A percentile compares a stretch with the other conserved stretches of the same genome.
Conservation (phyloP, 768 basidiomycete species). For the Nevesoporus exiguus region DNA sequence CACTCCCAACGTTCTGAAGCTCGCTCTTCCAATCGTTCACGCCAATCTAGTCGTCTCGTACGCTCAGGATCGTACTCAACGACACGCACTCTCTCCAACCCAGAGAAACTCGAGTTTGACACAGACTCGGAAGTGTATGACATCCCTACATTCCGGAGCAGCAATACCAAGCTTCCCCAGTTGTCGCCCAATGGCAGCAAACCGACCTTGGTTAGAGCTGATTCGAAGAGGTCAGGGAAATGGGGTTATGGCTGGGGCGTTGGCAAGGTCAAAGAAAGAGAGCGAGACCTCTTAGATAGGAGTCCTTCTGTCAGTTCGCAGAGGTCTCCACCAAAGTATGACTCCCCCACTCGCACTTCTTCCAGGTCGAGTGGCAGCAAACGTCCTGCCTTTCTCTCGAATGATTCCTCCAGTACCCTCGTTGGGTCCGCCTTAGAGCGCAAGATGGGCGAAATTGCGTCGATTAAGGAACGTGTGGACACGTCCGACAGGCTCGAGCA, state of each 20-base stretch:
- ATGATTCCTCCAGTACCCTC: conserved; percentile 67
- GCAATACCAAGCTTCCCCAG: conserved; percentile 41
- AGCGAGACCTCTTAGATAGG: conserved; percentile 34
- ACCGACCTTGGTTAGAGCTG: conserved; percentile 48
- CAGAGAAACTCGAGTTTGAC: conserved; percentile 53
- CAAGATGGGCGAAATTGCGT: conserved; percentile 63
- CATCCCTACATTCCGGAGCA: conserved; percentile 25
- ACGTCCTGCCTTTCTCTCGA: conserved; percentile 45
- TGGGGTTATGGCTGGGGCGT: conserved; percentile 75
- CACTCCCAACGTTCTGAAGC: conserved; percentile 28
- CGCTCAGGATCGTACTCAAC: conserved; percentile 45
- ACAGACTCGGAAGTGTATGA: conserved; percentile 64
- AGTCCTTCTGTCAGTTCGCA: conserved; percentile 36
- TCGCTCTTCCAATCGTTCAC: conserved; percentile 22
- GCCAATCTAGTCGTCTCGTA: conserved; percentile 28
- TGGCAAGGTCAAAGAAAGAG: conserved; percentile 51
- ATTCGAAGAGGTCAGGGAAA: conserved; percentile 54
- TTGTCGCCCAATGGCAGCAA: conserved; percentile 34
- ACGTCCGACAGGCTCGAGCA: conserved; percentile 58
- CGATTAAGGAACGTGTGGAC: conserved; percentile 50
- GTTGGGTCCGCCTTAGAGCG: conserved; percentile 72
- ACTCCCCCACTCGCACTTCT: conserved; percentile 34
- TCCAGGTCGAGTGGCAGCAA: conserved; percentile 39
- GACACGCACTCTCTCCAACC: conserved; percentile 36
- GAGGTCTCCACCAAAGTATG: conserved; percentile 34